Percentiles rank a stretch among this genome's conserved stretches.
Conservation (phyloP, 306 rosid genomes). For the Fagus crenata region DNA sequence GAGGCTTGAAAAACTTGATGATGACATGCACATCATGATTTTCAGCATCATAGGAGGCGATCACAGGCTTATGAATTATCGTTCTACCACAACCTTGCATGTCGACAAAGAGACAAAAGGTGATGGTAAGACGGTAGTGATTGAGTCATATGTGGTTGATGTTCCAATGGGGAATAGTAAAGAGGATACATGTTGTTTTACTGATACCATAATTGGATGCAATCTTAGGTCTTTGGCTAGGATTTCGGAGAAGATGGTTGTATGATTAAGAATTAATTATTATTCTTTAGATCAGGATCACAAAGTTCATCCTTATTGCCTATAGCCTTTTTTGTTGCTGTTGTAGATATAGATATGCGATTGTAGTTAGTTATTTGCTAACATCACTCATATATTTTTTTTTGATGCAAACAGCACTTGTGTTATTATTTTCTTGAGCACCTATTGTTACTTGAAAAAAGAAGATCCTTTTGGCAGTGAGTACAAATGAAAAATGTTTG, state of each 20-base stretch:
- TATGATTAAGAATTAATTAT: not conserved
- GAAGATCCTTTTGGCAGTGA: no score
- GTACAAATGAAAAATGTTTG: no score
- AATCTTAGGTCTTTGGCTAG: conserved; percentile 59
- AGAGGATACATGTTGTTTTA: conserved; percentile 63
- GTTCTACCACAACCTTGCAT: conserved; percentile 54
- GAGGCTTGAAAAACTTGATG: conserved; percentile 58
- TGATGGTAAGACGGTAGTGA: conserved; percentile 40
- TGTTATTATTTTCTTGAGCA: no score
- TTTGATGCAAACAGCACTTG: no score
- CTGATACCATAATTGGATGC: conserved; percentile 53
- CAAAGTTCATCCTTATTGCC: not conserved
- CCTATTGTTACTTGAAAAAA: no score
- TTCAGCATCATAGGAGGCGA: conserved; percentile 71
- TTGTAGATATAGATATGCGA: not conserved
- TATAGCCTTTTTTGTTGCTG: not conserved
- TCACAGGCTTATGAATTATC: conserved; percentile 55
- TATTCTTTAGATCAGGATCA: not conserved
- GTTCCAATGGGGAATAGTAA: conserved; percentile 46
- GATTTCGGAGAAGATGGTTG: conserved; percentile 36
- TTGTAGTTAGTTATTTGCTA: not conserved
- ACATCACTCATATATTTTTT: not conserved
- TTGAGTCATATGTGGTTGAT: conserved; percentile 72
- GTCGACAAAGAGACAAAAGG: conserved; percentile 31
- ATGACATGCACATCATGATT: conserved; percentile 42